Percentiles rank a stretch among this genome's conserved stretches.
Evolutionary conservation across 441 rosid genomes (phyloP).

Genomic region (Mallotus japonicus): DNA sequence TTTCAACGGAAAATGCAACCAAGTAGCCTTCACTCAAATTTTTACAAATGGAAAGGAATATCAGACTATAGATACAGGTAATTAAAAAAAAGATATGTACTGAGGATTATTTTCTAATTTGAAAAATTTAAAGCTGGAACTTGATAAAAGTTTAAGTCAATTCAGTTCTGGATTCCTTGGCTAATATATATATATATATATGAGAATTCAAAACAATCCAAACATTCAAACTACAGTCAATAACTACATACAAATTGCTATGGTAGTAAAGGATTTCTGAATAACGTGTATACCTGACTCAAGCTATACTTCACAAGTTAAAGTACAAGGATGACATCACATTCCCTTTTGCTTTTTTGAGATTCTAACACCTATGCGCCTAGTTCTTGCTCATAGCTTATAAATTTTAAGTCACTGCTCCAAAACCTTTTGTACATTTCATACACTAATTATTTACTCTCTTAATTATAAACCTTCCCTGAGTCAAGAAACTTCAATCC

Average conservation of each 20-base stretch:
- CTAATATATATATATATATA: background rate
- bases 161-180: background rate
- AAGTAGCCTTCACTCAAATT: constrained; percentile 7
- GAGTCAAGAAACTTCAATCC: constrained; percentile 17
- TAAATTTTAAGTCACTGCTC: too few relatives aligned
- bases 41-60: constrained; percentile 1
- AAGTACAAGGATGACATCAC: background rate
- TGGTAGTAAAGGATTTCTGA: background rate
- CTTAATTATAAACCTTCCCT: too few relatives aligned
- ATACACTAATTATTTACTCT: too few relatives aligned
- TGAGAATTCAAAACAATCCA: background rate
- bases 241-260: background rate
- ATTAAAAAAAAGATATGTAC: background rate
- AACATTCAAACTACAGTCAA: background rate
- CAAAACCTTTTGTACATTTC: too few relatives aligned
- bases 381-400: too few relatives aligned
- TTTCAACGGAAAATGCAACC: background rate
- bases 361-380: background rate
- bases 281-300: background rate
- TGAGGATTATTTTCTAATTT: background rate
- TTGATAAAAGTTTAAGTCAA: background rate
- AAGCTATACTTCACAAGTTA: background rate
- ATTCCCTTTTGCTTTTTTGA: background rate
- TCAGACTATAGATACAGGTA: background rate
- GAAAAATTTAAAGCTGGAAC: background rate